phyloP scores from a whole-genome alignment of 1,284 basidiomycete genomes.

The Marasmius tenuissimus region DNA sequence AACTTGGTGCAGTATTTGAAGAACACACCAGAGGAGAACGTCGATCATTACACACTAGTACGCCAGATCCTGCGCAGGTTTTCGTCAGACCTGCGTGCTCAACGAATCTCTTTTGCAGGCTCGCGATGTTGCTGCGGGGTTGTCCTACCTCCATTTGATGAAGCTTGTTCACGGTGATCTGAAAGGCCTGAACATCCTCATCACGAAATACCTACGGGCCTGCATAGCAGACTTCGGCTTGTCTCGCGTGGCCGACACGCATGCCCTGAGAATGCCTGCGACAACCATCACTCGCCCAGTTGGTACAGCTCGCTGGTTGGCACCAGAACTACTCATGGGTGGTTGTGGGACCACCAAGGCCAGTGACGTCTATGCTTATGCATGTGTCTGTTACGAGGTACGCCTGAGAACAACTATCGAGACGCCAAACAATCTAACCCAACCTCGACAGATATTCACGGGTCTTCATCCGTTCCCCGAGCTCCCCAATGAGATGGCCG shows the following conservation, averaged over 20 bases:
- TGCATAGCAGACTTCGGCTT: not conserved
- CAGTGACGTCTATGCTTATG: not conserved
- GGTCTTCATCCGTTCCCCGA: not conserved
- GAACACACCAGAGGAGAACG: conserved; percentile 7
- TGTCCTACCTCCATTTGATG: not conserved
- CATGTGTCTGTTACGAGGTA: not conserved
- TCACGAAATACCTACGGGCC: not conserved
- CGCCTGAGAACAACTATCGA: not conserved
- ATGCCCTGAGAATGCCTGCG: not conserved
- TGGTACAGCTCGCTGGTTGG: not conserved
- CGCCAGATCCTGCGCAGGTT: not conserved
- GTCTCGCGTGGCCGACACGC: not conserved
- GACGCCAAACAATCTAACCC: not conserved
- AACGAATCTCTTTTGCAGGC: not conserved
- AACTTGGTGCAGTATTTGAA: conserved; percentile 28
- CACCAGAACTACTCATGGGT: not conserved
- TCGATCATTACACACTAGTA: conserved; percentile 23
- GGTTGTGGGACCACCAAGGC: not conserved
- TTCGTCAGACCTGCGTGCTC: not conserved
- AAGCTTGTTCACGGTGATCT: not conserved
- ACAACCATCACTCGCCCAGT: not conserved
- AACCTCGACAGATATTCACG: not conserved
- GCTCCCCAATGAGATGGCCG: not conserved
- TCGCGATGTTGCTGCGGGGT: not conserved
- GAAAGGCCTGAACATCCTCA: not conserved